These are phyloP conservation scores for Excoecaria cochinchinensis DNA, from an alignment of 345 rosid species.

Conservation along the genomic window DNA sequence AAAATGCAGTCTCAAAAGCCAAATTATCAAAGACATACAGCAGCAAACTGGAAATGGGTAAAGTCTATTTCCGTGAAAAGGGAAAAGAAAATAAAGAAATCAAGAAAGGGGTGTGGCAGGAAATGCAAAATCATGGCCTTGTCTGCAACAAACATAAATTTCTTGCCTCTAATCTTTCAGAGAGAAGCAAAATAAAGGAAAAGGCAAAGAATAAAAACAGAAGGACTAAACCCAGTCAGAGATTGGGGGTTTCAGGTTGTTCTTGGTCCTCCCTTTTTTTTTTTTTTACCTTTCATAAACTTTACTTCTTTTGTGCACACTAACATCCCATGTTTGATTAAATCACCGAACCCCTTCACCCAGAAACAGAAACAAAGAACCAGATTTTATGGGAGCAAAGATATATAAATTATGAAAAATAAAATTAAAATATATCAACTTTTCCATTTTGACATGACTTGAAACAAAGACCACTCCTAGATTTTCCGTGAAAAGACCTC, in stretches of 20 bases:
- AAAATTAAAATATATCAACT: too few relatives aligned
- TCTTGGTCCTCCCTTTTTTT: too few relatives aligned
- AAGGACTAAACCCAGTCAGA: not conserved
- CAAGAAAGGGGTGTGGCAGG: not conserved
- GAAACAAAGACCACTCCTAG: constrained; percentile 5
- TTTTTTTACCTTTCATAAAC: too few relatives aligned
- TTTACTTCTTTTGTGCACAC: constrained; percentile 11
- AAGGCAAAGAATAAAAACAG: not conserved
- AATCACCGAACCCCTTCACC: too few relatives aligned
- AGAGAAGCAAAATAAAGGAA: constrained; percentile 8
- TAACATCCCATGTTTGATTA: constrained; percentile 12
- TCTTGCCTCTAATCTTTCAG: constrained; percentile 8
- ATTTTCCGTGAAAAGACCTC: constrained; percentile 37
- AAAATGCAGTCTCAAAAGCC: not conserved
- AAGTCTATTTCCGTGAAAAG: not conserved
- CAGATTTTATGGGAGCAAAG: too few relatives aligned
- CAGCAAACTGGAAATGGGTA: not conserved
- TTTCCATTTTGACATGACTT: constrained; percentile 35
- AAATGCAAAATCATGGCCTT: not conserved
- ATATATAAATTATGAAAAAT: too few relatives aligned
- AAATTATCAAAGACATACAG: not conserved
- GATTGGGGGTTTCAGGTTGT: not conserved
- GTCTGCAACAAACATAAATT: constrained; percentile 21
- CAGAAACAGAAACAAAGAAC: too few relatives aligned
- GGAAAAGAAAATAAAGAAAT: not conserved